These are phyloP conservation scores for Cladosporium oxysporum DNA, from an alignment of 2,329 filamentous ascomycete species.

Conservation along the genomic window DNA sequence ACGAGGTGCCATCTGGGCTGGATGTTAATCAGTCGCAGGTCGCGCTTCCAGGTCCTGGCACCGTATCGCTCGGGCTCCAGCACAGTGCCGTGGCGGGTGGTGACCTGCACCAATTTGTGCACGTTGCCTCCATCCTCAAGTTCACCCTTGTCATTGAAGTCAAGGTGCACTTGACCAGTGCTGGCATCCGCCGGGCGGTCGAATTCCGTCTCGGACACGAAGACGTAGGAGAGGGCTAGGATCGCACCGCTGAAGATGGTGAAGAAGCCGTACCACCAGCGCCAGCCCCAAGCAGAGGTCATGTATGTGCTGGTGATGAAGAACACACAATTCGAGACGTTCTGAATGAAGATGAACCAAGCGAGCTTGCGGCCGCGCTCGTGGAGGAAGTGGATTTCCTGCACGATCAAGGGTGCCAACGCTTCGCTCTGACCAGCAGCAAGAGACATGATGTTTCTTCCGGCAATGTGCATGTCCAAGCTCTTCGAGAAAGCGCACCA, in stretches of 20 bases:
- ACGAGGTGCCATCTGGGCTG: constrained; percentile 7
- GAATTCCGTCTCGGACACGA: constrained; percentile 45
- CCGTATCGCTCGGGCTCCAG: constrained; percentile 16
- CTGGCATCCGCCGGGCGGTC: constrained; percentile 32
- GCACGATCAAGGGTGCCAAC: constrained; percentile 25
- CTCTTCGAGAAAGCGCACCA: constrained; percentile 26
- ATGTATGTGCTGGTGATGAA: constrained; percentile 19
- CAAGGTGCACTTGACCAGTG: constrained; percentile 14
- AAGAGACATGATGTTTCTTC: constrained; percentile 32
- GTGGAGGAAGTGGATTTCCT: constrained; percentile 27
- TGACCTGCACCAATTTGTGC: constrained; percentile 18
- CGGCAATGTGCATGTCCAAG: constrained; percentile 29
- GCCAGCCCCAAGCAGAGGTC: constrained; percentile 13
- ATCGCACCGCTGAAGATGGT: constrained; percentile 27
- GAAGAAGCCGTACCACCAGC: constrained; percentile 19
- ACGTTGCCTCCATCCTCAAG: constrained; percentile 8
- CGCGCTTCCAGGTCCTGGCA: constrained; percentile 12
- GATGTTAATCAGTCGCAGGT: constrained; percentile 12
- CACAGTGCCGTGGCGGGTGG: constrained; percentile 6
- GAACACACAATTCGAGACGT: constrained; percentile 8
- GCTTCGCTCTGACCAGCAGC: constrained; percentile 30
- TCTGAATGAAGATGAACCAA: constrained; percentile 16
- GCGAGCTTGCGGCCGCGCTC: constrained; percentile 25
- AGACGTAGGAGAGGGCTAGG: constrained; percentile 38
- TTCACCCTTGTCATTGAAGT: constrained; percentile 16